phyloP scores from a whole-genome alignment of 352 stramenopile species.

The Globisporangium viniferum region DNA sequence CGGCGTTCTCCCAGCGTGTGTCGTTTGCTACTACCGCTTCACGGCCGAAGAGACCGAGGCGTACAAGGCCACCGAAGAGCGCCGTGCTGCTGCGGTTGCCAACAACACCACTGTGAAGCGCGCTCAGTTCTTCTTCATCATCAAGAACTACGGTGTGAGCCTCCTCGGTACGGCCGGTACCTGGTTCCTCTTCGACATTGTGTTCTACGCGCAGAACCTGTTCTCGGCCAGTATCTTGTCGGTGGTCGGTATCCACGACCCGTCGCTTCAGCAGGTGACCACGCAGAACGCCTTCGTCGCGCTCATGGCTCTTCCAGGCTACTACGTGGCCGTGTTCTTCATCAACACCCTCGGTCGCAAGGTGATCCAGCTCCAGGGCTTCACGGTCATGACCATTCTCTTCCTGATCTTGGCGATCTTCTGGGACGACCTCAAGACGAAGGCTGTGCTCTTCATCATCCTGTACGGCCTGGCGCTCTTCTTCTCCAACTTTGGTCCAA shows the following conservation, averaged over 20 bases:
- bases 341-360: constrained; percentile 33
- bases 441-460: constrained; percentile 61
- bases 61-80: constrained; percentile 28
- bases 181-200: constrained; percentile 87
- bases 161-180: constrained; percentile 66
- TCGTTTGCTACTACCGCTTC: constrained; percentile 66
- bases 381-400: constrained; percentile 59
- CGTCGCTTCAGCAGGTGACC: constrained; percentile 49
- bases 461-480: constrained; percentile 70
- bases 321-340: constrained; percentile 73
- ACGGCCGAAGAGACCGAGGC: constrained; percentile 56
- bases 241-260: constrained; percentile 47
- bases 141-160: constrained; percentile 41
- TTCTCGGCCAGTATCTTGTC: constrained; percentile 70
- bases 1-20: constrained; percentile 47
- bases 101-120: constrained; percentile 7
- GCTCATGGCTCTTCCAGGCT: constrained; percentile 72
- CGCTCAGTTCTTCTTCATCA: constrained; percentile 32
- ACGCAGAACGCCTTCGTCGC: constrained; percentile 58
- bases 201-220: constrained; percentile 79
- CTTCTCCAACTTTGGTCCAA: constrained; percentile 30
- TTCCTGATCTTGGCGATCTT: constrained; percentile 58
- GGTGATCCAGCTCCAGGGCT: constrained; percentile 72
- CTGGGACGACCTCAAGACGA: constrained; percentile 51
- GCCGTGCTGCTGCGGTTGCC: background rate